Conservation (phyloP, 179 eudicot genomes). For the Sideroxylon spinosum region DNA sequence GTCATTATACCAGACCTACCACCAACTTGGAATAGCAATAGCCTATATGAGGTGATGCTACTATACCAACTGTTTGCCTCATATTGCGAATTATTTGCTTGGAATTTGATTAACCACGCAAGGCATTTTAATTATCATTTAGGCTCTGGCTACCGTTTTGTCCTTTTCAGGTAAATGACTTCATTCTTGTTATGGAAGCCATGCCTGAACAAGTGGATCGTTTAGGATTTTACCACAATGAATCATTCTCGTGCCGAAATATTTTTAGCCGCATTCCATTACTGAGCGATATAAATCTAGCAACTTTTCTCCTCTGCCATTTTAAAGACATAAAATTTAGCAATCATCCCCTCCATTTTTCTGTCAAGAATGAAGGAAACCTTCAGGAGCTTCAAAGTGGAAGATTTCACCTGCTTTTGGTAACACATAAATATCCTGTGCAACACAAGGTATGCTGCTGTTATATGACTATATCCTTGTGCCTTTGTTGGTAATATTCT, state of each 20-base stretch:
- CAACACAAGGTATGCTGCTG: constrained; percentile 53
- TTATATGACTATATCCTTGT: not conserved
- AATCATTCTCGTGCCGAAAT: constrained; percentile 55
- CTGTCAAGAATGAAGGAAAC: constrained; percentile 19
- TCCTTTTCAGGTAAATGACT: constrained; percentile 59
- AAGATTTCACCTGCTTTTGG: constrained; percentile 56
- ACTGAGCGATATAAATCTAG: constrained; percentile 28
- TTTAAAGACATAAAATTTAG: constrained; percentile 35
- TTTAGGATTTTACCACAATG: constrained; percentile 28
- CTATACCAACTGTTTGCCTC: not conserved
- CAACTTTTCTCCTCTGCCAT: constrained; percentile 42
- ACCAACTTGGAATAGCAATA: constrained; percentile 47
- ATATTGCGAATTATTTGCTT: not conserved
- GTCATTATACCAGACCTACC: constrained; percentile 62
- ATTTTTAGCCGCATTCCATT: constrained; percentile 37
- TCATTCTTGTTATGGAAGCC: constrained; percentile 66
- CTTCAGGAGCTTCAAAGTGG: constrained; percentile 50
- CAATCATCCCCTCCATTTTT: constrained; percentile 22
- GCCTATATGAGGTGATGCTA: constrained; percentile 58
- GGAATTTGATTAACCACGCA: constrained; percentile 14
- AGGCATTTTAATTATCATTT: not conserved
- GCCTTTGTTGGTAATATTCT: not conserved
- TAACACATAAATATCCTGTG: constrained; percentile 68
- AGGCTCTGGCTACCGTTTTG: not conserved
- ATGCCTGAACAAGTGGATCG: constrained; percentile 33